Base-by-base conservation (phyloP, 1,284 basidiomycete genomes). In the Entoloma clypeatum region DNA sequence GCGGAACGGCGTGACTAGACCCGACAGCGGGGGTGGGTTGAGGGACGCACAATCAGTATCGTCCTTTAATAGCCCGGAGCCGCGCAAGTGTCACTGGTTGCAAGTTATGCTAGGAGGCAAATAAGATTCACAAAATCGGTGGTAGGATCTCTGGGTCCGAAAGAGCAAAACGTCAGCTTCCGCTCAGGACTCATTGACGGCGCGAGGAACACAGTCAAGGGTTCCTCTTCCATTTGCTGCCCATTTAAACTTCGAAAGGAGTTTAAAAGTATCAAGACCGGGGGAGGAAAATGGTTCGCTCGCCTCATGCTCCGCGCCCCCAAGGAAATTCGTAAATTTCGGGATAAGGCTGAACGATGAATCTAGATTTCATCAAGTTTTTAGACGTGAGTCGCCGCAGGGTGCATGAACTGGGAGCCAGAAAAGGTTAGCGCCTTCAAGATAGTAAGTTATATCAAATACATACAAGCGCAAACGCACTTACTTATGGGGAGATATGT, bases 51-150 rank as follows among this genome's bases (percentile, higher is more conserved):
- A 50, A 53, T 54, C 50, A 56, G 47, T 51, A 56, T 50, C 48
- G 61, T 59, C 59, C 62, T 69, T 71, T 69, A 69, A 69, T 66
- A 66, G 56, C 50, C 61, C 63, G 65, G 63, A 61, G 51, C 61
- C 61, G 61, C 56, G 56, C 52, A 64, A 53, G 56, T 67, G 66
- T 66, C 68, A 67, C 55, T 63, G 60, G 61, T 52, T 63, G 59
- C 54, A 50, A 35, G 46, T 44, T 42, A 41, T 50, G 46, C 51
- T 49, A 48, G 44, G 52, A 49, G 39, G 45, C 30, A 25, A 41
- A 45, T 50, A 43, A 45, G 43, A 52, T 58, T 58, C 55, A 61
- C 51, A 53, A 51, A 57, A 57, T 47, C 48, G 48, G 53, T 54
- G 45, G 48, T 53, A 54, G 51, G 56, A 63, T 60, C 57, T 57